Evolutionary conservation across 305 asterid genomes (phyloP).

Genomic region (Solanum hybrid): DNA sequence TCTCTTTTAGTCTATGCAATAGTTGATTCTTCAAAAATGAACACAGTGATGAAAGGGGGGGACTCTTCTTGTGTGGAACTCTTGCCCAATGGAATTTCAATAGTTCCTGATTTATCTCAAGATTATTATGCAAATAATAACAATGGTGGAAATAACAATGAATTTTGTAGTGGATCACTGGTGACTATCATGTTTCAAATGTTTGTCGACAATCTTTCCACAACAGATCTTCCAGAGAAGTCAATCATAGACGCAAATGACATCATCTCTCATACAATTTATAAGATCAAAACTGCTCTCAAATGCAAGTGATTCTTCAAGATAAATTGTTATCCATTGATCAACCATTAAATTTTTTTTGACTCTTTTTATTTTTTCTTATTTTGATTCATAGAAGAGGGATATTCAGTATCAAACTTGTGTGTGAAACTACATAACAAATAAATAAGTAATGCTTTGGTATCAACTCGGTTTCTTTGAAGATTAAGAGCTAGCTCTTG

Average conservation of each 20-base stretch:
- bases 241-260: not conserved
- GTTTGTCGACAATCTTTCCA: not conserved
- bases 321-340: not conserved
- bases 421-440: not conserved
- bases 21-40: too few relatives aligned
- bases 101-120: too few relatives aligned
- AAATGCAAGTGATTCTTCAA: not conserved
- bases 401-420: not conserved
- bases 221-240: not conserved
- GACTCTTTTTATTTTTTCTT: not conserved
- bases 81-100: too few relatives aligned
- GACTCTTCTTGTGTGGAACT: too few relatives aligned
- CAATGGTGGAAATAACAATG: slow-evolving; percentile 5
- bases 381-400: not conserved
- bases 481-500: not conserved
- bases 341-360: too few relatives aligned
- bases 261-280: not conserved
- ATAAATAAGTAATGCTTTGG: not conserved
- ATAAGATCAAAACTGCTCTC: not conserved
- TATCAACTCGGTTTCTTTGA: not conserved
- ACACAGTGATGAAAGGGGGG: too few relatives aligned
- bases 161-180: slow-evolving; percentile 23
- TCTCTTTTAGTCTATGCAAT: too few relatives aligned
- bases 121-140: not conserved
- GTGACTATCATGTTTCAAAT: not conserved